Percentiles rank a stretch among this genome's conserved stretches.
phyloP scores from a whole-genome alignment of 805 yeast species.

The Barnettozyma sucrosica region DNA sequence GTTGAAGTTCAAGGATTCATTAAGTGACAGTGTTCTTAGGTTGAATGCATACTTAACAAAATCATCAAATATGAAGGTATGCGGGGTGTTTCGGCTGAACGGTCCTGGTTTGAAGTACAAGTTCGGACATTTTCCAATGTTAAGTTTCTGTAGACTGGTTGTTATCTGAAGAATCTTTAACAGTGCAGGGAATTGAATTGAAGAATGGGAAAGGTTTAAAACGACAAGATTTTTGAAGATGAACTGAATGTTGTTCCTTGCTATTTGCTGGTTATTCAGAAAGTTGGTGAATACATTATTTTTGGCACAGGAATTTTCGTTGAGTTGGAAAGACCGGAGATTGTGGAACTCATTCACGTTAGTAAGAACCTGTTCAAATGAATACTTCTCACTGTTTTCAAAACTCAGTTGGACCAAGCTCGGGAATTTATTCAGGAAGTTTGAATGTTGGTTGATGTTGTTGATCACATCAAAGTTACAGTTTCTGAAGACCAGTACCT shows the following conservation, averaged over 20 bases:
- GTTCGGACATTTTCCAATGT: conserved; percentile 21
- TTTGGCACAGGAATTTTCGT: conserved; percentile 8
- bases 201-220: conserved; percentile 22
- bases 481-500: conserved; percentile 17
- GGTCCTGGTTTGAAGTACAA: conserved; percentile 17
- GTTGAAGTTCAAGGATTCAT: conserved; percentile 22
- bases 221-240: conserved; percentile 13
- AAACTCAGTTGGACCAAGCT: conserved; percentile 15
- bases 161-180: conserved; percentile 8
- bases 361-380: conserved; percentile 6
- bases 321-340: conserved; percentile 9
- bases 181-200: conserved; percentile 21
- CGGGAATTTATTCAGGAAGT: conserved; percentile 21
- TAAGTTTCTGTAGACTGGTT: conserved; percentile 2
- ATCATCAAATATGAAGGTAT: conserved; percentile 19
- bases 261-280: conserved; percentile 6
- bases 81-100: conserved; percentile 8
- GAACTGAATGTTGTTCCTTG: conserved; percentile 5
- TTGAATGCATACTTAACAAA: conserved; percentile 15
- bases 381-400: conserved; percentile 17
- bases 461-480: conserved; percentile 18
- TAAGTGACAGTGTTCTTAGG: conserved; percentile 16
- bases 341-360: conserved; percentile 7
- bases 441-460: conserved; percentile 15
- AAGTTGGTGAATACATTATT: conserved; percentile 3